phyloP scores from a whole-genome alignment of 371 early-diverging fungal species.

The Zychaea mexicana region DNA sequence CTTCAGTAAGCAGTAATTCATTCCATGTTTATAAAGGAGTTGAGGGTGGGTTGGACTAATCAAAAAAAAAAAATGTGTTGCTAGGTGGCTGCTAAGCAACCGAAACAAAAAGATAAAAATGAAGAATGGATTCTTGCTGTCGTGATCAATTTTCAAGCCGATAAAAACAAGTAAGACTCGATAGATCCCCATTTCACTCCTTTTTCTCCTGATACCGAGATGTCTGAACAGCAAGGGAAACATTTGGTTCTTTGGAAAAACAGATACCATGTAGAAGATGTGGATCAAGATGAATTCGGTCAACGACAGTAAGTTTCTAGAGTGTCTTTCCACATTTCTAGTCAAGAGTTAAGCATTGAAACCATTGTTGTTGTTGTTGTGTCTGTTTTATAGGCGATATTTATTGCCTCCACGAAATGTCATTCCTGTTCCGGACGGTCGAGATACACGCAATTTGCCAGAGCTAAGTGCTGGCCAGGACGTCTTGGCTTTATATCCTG shows the following conservation, averaged over 20 bases:
- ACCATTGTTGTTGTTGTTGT: not conserved
- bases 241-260: too few relatives aligned
- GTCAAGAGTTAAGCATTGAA: not conserved
- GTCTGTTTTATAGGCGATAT: constrained; percentile 53
- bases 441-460: constrained; percentile 36
- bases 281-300: constrained; percentile 72
- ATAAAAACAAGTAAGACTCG: constrained; percentile 68
- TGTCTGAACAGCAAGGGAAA: too few relatives aligned
- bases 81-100: constrained; percentile 68
- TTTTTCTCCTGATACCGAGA: not conserved
- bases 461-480: constrained; percentile 68
- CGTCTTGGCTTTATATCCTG: constrained; percentile 85
- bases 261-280: constrained; percentile 76
- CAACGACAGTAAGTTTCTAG: constrained; percentile 65
- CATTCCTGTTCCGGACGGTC: constrained; percentile 60
- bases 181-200: too few relatives aligned
- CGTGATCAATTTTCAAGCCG: constrained; percentile 62
- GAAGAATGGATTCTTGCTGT: constrained; percentile 81
- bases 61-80: too few relatives aligned
- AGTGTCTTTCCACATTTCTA: not conserved
- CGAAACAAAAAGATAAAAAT: constrained; percentile 62
- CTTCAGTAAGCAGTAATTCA: constrained; percentile 13
- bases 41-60: too few relatives aligned
- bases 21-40: not conserved
- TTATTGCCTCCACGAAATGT: constrained; percentile 61